These are phyloP conservation scores for Pythium phragmiticola DNA, from an alignment of 352 stramenopile species.

Conservation along the genomic window DNA sequence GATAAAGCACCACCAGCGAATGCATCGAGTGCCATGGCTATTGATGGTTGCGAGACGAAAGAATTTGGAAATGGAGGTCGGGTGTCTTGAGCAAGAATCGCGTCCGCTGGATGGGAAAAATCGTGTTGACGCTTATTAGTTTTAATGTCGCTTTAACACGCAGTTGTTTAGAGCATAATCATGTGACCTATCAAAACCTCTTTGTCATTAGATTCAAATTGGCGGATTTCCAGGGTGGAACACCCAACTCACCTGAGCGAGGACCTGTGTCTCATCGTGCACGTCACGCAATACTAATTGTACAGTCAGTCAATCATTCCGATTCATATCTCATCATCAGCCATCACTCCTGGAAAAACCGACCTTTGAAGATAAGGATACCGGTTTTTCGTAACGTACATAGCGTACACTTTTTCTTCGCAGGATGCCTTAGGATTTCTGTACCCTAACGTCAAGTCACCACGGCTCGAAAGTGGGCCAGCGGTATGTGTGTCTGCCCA, in stretches of 20 bases:
- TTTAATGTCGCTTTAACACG: background rate
- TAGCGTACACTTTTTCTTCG: too few relatives aligned
- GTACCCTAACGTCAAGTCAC: too few relatives aligned
- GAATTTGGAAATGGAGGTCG: background rate
- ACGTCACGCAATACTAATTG: background rate
- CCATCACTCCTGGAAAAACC: too few relatives aligned
- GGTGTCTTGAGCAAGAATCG: background rate
- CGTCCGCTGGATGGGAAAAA: background rate
- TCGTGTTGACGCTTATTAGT: background rate
- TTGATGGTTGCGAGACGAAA: background rate
- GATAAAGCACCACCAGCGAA: background rate
- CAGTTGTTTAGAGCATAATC: too few relatives aligned
- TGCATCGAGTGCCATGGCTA: background rate
- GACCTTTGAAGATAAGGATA: too few relatives aligned
- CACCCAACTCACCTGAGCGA: background rate
- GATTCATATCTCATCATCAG: too few relatives aligned
- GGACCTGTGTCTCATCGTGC: background rate
- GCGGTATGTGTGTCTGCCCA: background rate
- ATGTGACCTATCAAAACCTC: background rate
- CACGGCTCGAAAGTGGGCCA: background rate
- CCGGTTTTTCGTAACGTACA: too few relatives aligned
- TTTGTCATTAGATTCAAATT: background rate
- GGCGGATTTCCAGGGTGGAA: background rate
- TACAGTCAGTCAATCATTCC: background rate
- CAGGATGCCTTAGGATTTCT: too few relatives aligned